Evolutionary conservation across 805 yeast genomes (phyloP), one percentile per base, ranked within the genome.

Genomic region (Metschnikowia kunwiensis): DNA sequence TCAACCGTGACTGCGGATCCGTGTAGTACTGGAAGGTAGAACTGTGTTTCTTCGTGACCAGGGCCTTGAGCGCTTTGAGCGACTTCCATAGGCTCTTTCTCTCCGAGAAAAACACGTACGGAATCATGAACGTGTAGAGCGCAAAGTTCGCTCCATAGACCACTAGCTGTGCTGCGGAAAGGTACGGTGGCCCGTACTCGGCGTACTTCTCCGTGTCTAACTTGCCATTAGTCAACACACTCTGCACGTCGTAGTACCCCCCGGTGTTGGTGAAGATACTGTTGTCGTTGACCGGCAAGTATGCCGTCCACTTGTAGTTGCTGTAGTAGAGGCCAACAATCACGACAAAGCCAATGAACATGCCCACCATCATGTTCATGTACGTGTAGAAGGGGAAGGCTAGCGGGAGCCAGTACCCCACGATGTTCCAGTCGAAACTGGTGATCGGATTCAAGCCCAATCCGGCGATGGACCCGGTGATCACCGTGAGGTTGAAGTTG

Each of bases 361-460:
- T 30, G 9, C 63, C 63, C 32, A 46, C 15, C 30, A 39, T 44
- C 13, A 17, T 34, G 31, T 43, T 47, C 24, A 42, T 9, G 23
- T 24, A 20, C 29, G 34, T 17, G 28, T 39, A 24, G 30, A 38
- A 36, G 9, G 39, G 30, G 16, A 32, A n/a, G 16, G 34, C 27
- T 32, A 32, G 23, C 5, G 36, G 36, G 8, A 27, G 26, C 23
- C 31, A 20, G 54, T 66, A 70, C 38, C 63, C 71, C 27, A 80
- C 63, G 49, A 76, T 77, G 47, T 73, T 73, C 85, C 86, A 81
- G 57, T 81, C 86, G 50, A 81, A 78, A 13, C 24, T 29, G n/a
- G 82, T 75, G 26, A 80, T 54, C 9, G 88, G 87, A 43, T 79
- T 56, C 51, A 78, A 50, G 14, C 86, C 87, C 41, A 81, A 60